phyloP scores from a whole-genome alignment of 306 rosid genomes.

The Malus sylvestris region DNA sequence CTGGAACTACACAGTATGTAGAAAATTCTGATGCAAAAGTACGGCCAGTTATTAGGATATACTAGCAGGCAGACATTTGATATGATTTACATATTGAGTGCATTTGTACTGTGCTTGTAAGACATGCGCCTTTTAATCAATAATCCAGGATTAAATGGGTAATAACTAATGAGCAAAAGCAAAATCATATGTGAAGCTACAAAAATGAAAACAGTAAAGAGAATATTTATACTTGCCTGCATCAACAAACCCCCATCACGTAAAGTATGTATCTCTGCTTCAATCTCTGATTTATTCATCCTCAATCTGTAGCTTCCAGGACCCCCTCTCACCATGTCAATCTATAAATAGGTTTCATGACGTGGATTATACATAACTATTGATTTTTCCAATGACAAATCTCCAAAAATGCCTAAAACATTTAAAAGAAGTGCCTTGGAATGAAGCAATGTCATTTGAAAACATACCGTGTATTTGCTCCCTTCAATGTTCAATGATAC shows the following conservation, averaged over 20 bases:
- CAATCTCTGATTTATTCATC: conserved; percentile 75
- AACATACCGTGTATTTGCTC: conserved; percentile 81
- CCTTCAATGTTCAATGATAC: conserved; percentile 93
- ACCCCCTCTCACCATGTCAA: conserved; percentile 90
- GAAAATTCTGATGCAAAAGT: too few relatives aligned
- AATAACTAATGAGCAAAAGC: background rate
- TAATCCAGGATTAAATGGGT: background rate
- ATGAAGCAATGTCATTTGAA: conserved; percentile 5
- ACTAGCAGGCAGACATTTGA: background rate
- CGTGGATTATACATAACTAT: conserved; percentile 16
- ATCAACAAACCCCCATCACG: conserved; percentile 97
- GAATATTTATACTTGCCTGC: conserved; percentile 71
- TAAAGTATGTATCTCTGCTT: conserved; percentile 95
- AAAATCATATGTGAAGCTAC: background rate
- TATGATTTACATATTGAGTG: background rate
- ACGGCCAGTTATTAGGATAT: background rate
- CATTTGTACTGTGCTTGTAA: background rate
- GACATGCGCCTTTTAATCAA: background rate
- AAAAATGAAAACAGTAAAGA: conserved; percentile 12
- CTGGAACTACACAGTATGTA: background rate
- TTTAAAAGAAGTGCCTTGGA: background rate
- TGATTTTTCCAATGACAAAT: conserved; percentile 3
- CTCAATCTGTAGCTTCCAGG: conserved; percentile 75
- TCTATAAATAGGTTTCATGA: conserved; percentile 43
- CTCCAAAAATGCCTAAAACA: conserved; percentile 18